Conservation (phyloP, 345 rosid genomes). For the Citrus sp. region DNA sequence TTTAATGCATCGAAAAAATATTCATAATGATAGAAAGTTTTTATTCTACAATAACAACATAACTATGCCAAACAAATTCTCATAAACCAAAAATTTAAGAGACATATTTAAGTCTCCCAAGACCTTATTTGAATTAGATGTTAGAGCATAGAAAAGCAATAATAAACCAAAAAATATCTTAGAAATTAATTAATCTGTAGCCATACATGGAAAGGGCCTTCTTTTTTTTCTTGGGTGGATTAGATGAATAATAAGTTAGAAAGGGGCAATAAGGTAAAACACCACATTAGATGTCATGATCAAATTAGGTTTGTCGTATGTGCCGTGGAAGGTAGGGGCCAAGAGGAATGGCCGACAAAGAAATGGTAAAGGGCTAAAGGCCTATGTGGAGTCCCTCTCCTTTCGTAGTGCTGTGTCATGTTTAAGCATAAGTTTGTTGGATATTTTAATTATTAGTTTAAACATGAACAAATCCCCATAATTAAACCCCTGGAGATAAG, state of each 20-base stretch:
- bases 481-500: constrained; percentile 24
- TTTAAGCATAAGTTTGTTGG: neutral
- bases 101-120: too few species aligned
- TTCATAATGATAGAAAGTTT: too few species aligned
- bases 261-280: neutral
- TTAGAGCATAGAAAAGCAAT: too few species aligned
- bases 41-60: too few species aligned
- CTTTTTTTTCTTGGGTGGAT: too few species aligned
- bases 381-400: constrained; percentile 28
- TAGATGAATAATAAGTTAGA: neutral
- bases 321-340: constrained; percentile 19
- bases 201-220: neutral
- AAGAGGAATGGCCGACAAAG: constrained; percentile 39
- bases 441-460: constrained; percentile 15
- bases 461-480: constrained; percentile 26
- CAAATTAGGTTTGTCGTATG: neutral
- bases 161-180: too few species aligned
- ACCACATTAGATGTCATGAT: neutral
- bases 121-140: too few species aligned
- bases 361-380: constrained; percentile 17
- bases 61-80: too few species aligned
- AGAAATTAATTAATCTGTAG: neutral
- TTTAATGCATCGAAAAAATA: too few species aligned
- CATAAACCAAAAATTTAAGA: too few species aligned
- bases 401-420: constrained; percentile 14